Conservation (phyloP, 2,329 filamentous ascomycete species). For the Allantophomopsis lycopodina region DNA sequence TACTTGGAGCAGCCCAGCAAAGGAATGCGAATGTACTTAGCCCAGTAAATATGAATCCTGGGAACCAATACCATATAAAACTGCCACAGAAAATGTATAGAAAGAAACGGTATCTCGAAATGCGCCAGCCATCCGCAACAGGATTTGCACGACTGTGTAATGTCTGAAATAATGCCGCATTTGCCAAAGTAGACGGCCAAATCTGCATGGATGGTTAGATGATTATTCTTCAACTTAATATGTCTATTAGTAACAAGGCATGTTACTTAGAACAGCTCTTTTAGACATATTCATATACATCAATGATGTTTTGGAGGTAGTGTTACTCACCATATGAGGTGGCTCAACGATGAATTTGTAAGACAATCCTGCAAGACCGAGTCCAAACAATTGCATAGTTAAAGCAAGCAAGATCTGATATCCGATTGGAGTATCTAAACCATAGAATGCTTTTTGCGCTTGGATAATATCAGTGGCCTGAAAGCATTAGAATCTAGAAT, state of each 20-base stretch:
- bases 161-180: no score
- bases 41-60: conserved; percentile 32
- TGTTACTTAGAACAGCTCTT: no score
- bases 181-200: no score
- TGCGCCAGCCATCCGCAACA: conserved; percentile 25
- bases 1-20: neutral
- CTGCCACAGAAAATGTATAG: conserved; percentile 26
- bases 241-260: no score
- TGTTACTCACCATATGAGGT: conserved; percentile 38
- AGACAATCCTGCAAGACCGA: conserved; percentile 45
- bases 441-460: no score
- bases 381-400: conserved; percentile 49
- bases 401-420: conserved; percentile 46
- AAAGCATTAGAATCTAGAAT: no score
- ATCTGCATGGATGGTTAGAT: no score
- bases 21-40: conserved; percentile 23
- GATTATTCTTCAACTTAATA: no score
- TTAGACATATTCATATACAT: no score
- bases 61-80: conserved; percentile 57
- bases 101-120: conserved; percentile 31
- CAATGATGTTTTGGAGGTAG: no score
- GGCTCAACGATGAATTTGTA: conserved; percentile 43
- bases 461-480: no score
- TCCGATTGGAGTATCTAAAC: conserved; percentile 21
- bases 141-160: conserved; percentile 28